phyloP scores from a whole-genome alignment of 169 alveolate species.

The Eimeria brunetti region DNA sequence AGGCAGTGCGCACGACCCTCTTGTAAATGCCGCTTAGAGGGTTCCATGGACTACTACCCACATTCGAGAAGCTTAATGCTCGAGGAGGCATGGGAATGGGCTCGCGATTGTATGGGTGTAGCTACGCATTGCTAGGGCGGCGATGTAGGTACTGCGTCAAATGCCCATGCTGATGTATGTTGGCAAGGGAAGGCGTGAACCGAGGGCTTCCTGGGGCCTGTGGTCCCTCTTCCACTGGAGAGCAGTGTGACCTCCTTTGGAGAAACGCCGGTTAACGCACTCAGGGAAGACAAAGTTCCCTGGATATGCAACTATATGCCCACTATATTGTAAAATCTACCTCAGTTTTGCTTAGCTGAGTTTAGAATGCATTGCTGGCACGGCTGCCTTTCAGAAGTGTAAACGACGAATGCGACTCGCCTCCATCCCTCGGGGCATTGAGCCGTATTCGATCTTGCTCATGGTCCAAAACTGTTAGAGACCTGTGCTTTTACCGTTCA shows the following conservation, averaged over 20 bases:
- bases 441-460: background rate
- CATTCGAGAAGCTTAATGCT: background rate
- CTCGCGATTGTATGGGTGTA: background rate
- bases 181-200: slow-evolving; percentile 7
- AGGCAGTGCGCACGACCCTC: background rate
- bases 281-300: background rate
- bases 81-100: background rate
- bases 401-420: background rate
- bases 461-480: background rate
- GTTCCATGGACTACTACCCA: background rate
- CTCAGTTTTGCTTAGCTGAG: background rate
- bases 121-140: background rate
- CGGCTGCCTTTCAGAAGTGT: background rate
- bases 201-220: background rate
- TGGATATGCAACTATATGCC: background rate
- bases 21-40: background rate
- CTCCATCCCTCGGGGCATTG: background rate
- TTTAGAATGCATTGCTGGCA: background rate
- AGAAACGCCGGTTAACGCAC: background rate
- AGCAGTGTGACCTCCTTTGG: slow-evolving; percentile 12
- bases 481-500: background rate
- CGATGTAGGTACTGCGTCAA: background rate
- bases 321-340: background rate
- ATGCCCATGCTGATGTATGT: background rate
- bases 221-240: background rate